phyloP scores from a whole-genome alignment of 2,329 filamentous ascomycete genomes.

The Akanthomyces uredinophilus region DNA sequence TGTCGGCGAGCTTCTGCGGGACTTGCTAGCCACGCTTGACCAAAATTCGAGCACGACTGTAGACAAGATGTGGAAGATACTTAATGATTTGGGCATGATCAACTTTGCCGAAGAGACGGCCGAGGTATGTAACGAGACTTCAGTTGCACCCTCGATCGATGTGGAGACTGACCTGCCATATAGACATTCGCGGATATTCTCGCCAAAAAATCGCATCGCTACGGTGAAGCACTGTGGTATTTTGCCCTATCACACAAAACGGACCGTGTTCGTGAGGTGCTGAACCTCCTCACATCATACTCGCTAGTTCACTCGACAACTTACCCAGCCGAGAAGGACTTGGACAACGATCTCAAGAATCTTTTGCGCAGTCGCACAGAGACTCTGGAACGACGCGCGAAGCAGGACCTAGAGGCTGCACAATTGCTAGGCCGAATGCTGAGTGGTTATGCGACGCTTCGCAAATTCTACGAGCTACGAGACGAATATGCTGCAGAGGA shows the following conservation, averaged over 20 bases:
- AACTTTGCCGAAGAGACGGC: conserved; percentile 76
- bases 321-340: conserved; percentile 64
- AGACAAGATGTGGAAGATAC: conserved; percentile 74
- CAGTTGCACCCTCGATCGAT: conserved; percentile 23
- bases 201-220: conserved; percentile 66
- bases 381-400: conserved; percentile 66
- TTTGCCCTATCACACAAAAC: conserved; percentile 79
- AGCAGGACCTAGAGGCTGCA: conserved; percentile 74
- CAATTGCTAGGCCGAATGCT: conserved; percentile 78
- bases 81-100: conserved; percentile 72
- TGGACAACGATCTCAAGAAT: conserved; percentile 66
- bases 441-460: conserved; percentile 86
- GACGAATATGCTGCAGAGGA: conserved; percentile 44
- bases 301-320: conserved; percentile 80
- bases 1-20: conserved; percentile 65
- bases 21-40: conserved; percentile 56
- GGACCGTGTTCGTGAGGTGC: conserved; percentile 75
- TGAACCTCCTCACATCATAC: conserved; percentile 81
- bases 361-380: conserved; percentile 68
- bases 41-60: conserved; percentile 66
- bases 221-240: conserved; percentile 83
- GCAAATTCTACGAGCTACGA: conserved; percentile 84
- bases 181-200: conserved; percentile 81
- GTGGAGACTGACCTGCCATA: conserved; percentile 22
- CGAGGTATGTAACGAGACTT: conserved; percentile 51